Percentiles rank a stretch among this genome's conserved stretches.
These are phyloP conservation scores for Quillaja saponaria DNA, from an alignment of 306 rosid genomes.

Conservation along the genomic window DNA sequence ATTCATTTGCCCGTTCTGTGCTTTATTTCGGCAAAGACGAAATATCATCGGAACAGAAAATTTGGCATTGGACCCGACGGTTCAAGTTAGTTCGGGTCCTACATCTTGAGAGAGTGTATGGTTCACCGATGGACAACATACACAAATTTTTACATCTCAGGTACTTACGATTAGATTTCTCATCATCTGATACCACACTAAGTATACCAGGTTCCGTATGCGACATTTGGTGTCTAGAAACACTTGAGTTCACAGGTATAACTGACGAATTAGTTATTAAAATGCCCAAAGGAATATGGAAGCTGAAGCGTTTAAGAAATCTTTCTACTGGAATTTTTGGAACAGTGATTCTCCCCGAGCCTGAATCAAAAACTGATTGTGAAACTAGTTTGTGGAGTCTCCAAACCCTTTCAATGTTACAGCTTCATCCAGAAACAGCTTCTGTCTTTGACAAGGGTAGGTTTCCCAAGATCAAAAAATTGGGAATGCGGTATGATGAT, in stretches of 20 bases:
- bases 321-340: neutral
- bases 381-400: neutral
- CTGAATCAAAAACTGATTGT: neutral
- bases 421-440: neutral
- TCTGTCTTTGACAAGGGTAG: neutral
- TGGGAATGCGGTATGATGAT: neutral
- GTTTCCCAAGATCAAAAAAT: conserved; percentile 4
- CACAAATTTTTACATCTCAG: neutral
- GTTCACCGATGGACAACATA: neutral
- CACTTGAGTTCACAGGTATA: neutral
- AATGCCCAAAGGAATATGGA: neutral
- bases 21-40: neutral
- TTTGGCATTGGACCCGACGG: neutral
- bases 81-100: conserved; percentile 1
- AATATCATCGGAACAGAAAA: too few species aligned
- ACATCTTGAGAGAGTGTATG: neutral
- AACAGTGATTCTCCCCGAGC: neutral
- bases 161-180: neutral
- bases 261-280: neutral
- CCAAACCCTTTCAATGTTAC: neutral
- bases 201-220: neutral
- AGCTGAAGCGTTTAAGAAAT: neutral
- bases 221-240: conserved; percentile 5
- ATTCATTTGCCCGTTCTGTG: neutral
- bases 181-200: too few species aligned